Base-by-base conservation (phyloP, 1,284 basidiomycete species). In the Austropuccinia psidii region DNA sequence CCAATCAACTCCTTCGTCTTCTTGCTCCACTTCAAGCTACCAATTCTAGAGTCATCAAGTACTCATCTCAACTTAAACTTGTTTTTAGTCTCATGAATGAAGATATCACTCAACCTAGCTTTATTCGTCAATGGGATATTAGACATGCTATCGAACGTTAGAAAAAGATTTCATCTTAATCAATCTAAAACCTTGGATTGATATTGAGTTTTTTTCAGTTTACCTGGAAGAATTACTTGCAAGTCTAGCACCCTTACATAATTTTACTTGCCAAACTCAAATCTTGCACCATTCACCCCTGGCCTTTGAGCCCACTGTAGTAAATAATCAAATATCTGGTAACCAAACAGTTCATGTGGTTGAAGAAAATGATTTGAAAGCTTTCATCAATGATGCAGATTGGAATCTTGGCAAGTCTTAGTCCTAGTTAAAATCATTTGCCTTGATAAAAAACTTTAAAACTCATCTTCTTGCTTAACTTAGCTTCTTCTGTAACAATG, bases 351-450 rank as follows among this genome's bases (percentile, higher is more conserved):
- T 76, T 21, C 65, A 64, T 47, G 85, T 86, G 0, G 81, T 96
- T 47, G 87, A 86, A 15, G 86, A 87, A 72, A 91, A 93, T 77
- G 87, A 93, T 77, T 84, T 94, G 73, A 91, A 89, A 27, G 87
- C 93, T 0, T 98, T 98, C 78, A 85, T 98, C 69, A 98, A 98
- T 79, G 92, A 92, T 2, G 94, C 93, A 17, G 90, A 93, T 79
- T 98, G 95, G 95, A 90, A 88, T 17, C 81, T 98, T 52, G 91
- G 92, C 93, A 78, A 80, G 37, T 73, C 75, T 17, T 74, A 77
- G 49, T 55, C 37, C 39, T 11, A 57, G 13, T 37, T 11, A 21
- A 17, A 39, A 0, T 65, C 37, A 73, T 57, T 24, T 37, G 9
- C 21, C 61, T 21, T 19, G 37, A 43, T 45, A 55, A 54, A 27